These are phyloP conservation scores for Escallonia herrerae DNA, from an alignment of 129 eudicot species.

Conservation along the genomic window DNA sequence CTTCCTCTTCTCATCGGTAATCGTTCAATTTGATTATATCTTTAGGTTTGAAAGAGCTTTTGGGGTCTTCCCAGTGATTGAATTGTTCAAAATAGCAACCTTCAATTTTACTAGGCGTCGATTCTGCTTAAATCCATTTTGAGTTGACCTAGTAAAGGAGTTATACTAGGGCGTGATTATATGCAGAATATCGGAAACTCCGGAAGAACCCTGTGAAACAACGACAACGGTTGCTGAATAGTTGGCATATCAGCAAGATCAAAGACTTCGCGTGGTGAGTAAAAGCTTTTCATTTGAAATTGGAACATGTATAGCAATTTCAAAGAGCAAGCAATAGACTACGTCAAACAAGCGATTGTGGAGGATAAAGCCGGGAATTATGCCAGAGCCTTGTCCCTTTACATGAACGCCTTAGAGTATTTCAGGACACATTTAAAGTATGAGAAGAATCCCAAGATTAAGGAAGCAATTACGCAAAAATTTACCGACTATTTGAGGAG, in stretches of 20 bases:
- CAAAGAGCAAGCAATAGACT: slow-evolving; percentile 62
- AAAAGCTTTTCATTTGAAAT: slow-evolving; percentile 3
- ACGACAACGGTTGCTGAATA: no score
- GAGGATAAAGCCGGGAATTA: slow-evolving; percentile 71
- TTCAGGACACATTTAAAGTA: slow-evolving; percentile 63
- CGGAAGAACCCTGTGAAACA: no score
- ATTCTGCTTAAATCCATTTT: no score
- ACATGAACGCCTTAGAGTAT: slow-evolving; percentile 62
- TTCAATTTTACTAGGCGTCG: no score
- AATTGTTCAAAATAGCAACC: no score
- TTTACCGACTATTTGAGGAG: slow-evolving; percentile 68
- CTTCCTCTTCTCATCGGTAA: no score
- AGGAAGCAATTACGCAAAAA: slow-evolving; percentile 59
- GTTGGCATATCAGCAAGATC: no score
- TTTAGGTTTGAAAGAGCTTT: no score
- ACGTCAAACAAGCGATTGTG: slow-evolving; percentile 65
- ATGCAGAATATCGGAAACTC: no score
- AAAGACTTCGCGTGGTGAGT: background rate
- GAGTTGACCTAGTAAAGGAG: no score
- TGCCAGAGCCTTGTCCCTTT: slow-evolving; percentile 49
- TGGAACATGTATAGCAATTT: slow-evolving; percentile 64
- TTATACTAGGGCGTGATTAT: background rate
- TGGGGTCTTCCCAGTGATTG: no score
- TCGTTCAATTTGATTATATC: no score
- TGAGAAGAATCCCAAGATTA: slow-evolving; percentile 62